Conservation (phyloP, 345 rosid genomes). For the Citrus cavaleriei region DNA sequence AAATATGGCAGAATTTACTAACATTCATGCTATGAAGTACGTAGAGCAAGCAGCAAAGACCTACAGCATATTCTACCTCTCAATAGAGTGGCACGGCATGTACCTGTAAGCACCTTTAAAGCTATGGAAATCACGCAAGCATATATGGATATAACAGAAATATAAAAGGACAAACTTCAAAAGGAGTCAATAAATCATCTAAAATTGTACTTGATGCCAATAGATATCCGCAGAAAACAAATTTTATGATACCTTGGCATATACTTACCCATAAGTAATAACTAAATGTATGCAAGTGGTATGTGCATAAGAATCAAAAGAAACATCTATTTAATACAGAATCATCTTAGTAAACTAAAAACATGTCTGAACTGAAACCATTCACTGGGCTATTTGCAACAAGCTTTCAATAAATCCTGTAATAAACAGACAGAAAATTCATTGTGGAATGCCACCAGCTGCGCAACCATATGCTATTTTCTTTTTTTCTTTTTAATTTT, state of each 20-base stretch:
- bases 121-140: slow-evolving; percentile 33
- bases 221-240: slow-evolving; percentile 14
- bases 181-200: slow-evolving; percentile 6
- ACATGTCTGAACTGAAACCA: slow-evolving; percentile 2
- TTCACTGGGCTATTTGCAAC: neutral
- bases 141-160: slow-evolving; percentile 14
- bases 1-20: slow-evolving; percentile 40
- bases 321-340: neutral
- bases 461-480: neutral
- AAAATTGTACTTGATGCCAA: slow-evolving; percentile 10
- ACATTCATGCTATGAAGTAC: slow-evolving; percentile 43
- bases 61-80: slow-evolving; percentile 54
- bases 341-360: slow-evolving; percentile 9
- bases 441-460: neutral
- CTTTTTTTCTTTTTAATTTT: neutral
- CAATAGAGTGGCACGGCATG: slow-evolving; percentile 46
- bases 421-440: neutral
- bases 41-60: slow-evolving; percentile 49
- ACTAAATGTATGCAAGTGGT: slow-evolving; percentile 4
- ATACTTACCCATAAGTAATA: slow-evolving; percentile 11
- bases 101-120: slow-evolving; percentile 48
- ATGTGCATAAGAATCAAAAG: neutral
- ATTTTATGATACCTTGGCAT: slow-evolving; percentile 15
- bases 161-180: slow-evolving; percentile 8
- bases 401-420: neutral